Percentiles rank a stretch among this genome's conserved stretches.
phyloP scores from a whole-genome alignment of 306 rosid species.

The Castanea mollissima region DNA sequence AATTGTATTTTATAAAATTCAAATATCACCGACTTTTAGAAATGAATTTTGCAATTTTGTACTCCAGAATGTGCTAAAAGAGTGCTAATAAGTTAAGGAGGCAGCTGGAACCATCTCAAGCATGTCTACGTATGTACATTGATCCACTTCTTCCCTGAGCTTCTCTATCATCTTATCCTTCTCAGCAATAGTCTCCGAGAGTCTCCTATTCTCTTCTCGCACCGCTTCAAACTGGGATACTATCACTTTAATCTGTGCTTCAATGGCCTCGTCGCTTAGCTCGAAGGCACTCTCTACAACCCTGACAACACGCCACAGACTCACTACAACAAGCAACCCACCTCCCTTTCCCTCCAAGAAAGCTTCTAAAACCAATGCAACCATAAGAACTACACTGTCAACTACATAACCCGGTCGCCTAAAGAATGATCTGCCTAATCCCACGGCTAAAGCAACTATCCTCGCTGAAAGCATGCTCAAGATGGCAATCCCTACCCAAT shows the following conservation, averaged over 20 bases:
- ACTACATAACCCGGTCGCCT: conserved; percentile 46
- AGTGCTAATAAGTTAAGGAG: neutral
- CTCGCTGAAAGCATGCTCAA: conserved; percentile 47
- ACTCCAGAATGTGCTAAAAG: neutral
- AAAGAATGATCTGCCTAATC: conserved; percentile 49
- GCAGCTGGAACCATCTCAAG: neutral
- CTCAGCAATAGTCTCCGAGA: conserved; percentile 28
- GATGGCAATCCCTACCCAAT: conserved; percentile 66
- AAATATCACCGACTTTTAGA: no score
- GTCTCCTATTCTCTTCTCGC: conserved; percentile 49
- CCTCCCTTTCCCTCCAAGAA: conserved; percentile 57
- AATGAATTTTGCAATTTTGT: neutral
- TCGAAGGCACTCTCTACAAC: conserved; percentile 73
- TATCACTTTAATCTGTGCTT: conserved; percentile 56
- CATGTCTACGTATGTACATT: neutral
- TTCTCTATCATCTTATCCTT: conserved; percentile 40
- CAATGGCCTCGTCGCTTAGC: conserved; percentile 76
- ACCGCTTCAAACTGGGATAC: conserved; percentile 50
- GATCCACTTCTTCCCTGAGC: conserved; percentile 46
- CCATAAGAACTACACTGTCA: conserved; percentile 51
- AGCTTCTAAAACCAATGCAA: conserved; percentile 57
- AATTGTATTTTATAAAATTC: no score
- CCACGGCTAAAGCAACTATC: conserved; percentile 37
- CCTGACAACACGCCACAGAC: conserved; percentile 78
- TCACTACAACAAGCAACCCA: conserved; percentile 58